These are phyloP conservation scores for Cubamyces lactineus DNA, from an alignment of 768 basidiomycete genomes.

Conservation along the genomic window DNA sequence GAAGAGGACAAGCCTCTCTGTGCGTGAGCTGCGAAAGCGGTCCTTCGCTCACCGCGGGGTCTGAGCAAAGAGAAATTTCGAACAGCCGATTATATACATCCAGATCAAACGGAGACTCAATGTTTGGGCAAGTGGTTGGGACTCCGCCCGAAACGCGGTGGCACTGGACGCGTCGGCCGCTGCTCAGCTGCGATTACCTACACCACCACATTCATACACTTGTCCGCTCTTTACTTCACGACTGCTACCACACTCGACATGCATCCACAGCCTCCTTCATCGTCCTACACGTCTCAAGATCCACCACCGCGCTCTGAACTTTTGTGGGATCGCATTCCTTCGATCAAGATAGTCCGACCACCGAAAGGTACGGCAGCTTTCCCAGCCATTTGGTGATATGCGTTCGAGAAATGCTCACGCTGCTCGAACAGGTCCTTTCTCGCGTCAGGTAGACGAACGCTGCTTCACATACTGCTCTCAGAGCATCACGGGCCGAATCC, in stretches of 20 bases:
- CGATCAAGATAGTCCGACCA: conserved; percentile 30
- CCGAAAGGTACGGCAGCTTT: conserved; percentile 26
- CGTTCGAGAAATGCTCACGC: not conserved
- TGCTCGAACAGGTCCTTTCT: conserved; percentile 30
- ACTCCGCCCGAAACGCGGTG: not conserved
- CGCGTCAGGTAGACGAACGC: conserved; percentile 38
- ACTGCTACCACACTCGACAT: not conserved
- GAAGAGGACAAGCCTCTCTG: conserved; percentile 56
- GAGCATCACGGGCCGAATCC: conserved; percentile 34
- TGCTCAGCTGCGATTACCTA: not conserved
- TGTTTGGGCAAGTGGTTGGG: too few species aligned
- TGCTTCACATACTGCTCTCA: conserved; percentile 43
- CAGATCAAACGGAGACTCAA: conserved; percentile 2
- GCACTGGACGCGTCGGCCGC: not conserved
- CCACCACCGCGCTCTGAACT: conserved; percentile 21
- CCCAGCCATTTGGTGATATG: not conserved
- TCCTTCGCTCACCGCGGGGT: conserved; percentile 52
- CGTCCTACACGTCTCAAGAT: conserved; percentile 15
- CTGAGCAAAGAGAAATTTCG: not conserved
- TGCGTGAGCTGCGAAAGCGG: conserved; percentile 84
- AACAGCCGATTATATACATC: not conserved
- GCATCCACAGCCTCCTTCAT: not conserved
- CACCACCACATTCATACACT: too few species aligned
- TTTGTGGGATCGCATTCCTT: conserved; percentile 29
- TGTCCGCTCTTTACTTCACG: not conserved